phyloP scores from a whole-genome alignment of 2,329 filamentous ascomycete species.

The Paracorniculantispora psalliotae region DNA sequence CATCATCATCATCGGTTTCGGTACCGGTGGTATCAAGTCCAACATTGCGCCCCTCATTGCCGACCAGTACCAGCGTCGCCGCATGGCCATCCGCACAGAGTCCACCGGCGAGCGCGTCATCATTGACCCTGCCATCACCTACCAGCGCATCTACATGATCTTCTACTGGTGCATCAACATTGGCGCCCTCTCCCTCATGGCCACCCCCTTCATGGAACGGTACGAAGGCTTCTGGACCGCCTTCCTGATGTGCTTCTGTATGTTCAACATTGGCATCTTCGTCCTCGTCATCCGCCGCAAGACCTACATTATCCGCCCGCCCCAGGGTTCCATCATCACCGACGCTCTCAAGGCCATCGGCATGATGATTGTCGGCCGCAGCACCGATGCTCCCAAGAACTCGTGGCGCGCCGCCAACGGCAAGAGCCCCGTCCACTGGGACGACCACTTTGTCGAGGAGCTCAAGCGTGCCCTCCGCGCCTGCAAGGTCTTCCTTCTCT shows the following conservation, averaged over 20 bases:
- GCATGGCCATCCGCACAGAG: slow-evolving; percentile 45
- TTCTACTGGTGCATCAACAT: slow-evolving; percentile 73
- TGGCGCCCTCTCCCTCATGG: slow-evolving; percentile 63
- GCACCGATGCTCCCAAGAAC: slow-evolving; percentile 59
- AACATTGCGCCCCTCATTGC: slow-evolving; percentile 57
- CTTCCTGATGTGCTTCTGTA: slow-evolving; percentile 51
- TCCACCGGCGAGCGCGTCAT: slow-evolving; percentile 54
- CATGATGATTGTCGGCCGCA: slow-evolving; percentile 37
- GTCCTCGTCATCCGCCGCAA: slow-evolving; percentile 45
- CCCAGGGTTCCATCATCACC: slow-evolving; percentile 59
- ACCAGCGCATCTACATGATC: slow-evolving; percentile 67
- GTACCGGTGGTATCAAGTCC: slow-evolving; percentile 66
- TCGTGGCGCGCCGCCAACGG: slow-evolving; percentile 54
- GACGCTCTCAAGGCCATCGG: slow-evolving; percentile 52
- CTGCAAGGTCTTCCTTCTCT: slow-evolving; percentile 66
- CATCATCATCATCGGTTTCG: slow-evolving; percentile 59
- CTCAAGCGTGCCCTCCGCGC: slow-evolving; percentile 61
- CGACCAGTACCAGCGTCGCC: slow-evolving; percentile 57
- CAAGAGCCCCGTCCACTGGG: slow-evolving; percentile 49
- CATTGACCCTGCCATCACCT: slow-evolving; percentile 61
- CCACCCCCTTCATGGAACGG: slow-evolving; percentile 63
- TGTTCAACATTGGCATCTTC: slow-evolving; percentile 57
- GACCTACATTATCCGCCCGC: slow-evolving; percentile 46
- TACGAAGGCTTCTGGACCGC: slow-evolving; percentile 65
- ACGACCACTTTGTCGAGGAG: slow-evolving; percentile 68